phyloP scores from a whole-genome alignment of 1,284 basidiomycete genomes.

The Rhodofomes roseus region DNA sequence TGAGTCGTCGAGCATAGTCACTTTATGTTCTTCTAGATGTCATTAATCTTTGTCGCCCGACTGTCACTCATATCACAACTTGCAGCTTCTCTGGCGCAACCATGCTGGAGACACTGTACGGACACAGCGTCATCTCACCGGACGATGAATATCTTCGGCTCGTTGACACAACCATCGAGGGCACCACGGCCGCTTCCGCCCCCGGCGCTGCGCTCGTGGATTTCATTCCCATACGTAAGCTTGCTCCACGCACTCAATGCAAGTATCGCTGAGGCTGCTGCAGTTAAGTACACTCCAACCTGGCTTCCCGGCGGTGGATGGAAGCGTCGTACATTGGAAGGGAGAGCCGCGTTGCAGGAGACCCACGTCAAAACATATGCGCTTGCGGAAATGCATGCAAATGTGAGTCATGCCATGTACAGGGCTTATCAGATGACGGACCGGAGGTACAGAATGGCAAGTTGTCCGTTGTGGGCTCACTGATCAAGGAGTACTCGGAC shows the following conservation, averaged over 20 bases:
- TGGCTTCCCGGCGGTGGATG: not conserved
- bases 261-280: no score
- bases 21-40: no score
- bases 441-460: conserved; percentile 36
- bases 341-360: conserved; percentile 23
- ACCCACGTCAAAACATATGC: not conserved
- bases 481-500: conserved; percentile 32
- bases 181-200: conserved; percentile 11
- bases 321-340: not conserved
- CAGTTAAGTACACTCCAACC: not conserved
- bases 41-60: no score
- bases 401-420: conserved; percentile 27
- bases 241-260: not conserved
- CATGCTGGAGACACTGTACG: conserved; percentile 12
- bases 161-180: conserved; percentile 11
- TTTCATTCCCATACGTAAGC: conserved; percentile 11
- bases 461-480: conserved; percentile 48
- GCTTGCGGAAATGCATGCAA: conserved; percentile 45
- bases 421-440: not conserved
- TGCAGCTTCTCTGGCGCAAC: conserved; percentile 12
- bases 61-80: no score
- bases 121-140: conserved; percentile 7
- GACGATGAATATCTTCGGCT: conserved; percentile 11
- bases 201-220: conserved; percentile 16
- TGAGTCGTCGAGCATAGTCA: not conserved